phyloP scores from a whole-genome alignment of 306 rosid species.

The Carpinus viminea region DNA sequence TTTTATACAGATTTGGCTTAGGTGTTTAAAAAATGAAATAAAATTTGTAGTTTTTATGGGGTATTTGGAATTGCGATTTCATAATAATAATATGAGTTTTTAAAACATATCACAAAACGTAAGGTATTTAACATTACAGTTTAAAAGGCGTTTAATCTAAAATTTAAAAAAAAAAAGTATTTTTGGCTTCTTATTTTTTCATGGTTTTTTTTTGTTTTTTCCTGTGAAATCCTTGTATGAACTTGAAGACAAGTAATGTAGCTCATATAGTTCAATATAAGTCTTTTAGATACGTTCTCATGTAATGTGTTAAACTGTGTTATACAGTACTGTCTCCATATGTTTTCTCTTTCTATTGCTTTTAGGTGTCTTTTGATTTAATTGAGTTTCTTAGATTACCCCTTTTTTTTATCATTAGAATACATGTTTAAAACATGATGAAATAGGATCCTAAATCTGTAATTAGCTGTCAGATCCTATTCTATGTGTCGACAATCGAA shows the following conservation, averaged over 20 bases:
- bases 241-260: slow-evolving; percentile 5
- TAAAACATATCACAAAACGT: no score
- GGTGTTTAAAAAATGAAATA: no score
- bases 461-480: neutral
- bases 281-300: neutral
- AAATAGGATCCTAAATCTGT: neutral
- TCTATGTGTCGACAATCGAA: neutral
- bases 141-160: no score
- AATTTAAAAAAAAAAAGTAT: neutral
- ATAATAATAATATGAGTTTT: no score
- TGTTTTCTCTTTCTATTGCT: slow-evolving; percentile 1
- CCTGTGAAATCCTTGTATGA: slow-evolving; percentile 34
- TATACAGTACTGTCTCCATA: slow-evolving; percentile 7
- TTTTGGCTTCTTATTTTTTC: slow-evolving; percentile 24
- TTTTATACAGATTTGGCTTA: no score
- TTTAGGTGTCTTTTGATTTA: slow-evolving; percentile 1
- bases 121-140: no score
- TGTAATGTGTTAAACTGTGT: slow-evolving; percentile 22
- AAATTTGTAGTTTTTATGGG: no score
- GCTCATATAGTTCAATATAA: neutral
- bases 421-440: neutral
- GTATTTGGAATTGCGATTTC: no score
- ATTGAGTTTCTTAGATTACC: neutral
- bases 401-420: neutral
- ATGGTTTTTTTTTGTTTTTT: neutral